Evolutionary conservation across 192 early-diverging fungal species (phyloP).

Genomic region (Linnemannia exigua): DNA sequence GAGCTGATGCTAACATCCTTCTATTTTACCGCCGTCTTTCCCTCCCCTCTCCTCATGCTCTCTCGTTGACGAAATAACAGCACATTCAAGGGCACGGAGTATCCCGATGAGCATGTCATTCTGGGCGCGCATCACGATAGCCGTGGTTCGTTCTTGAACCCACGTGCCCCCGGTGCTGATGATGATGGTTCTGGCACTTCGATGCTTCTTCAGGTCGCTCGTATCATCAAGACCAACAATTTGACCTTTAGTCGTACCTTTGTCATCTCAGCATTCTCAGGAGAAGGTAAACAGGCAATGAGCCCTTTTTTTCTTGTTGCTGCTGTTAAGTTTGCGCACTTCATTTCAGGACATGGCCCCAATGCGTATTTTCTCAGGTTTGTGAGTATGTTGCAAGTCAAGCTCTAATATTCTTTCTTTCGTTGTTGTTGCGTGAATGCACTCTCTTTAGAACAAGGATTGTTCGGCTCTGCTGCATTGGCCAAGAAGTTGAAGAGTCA

Average conservation of each 20-base stretch:
- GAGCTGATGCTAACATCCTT: constrained; percentile 10
- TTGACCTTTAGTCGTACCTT: constrained; percentile 55
- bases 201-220: constrained; percentile 56
- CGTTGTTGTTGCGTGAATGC: neutral
- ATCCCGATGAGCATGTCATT: constrained; percentile 59
- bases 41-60: neutral
- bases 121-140: constrained; percentile 61
- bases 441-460: constrained; percentile 56
- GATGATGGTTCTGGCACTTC: constrained; percentile 59
- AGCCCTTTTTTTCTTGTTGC: neutral
- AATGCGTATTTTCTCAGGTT: neutral
- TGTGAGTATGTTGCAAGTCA: neutral
- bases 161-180: constrained; percentile 59
- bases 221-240: constrained; percentile 52
- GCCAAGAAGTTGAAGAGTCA: constrained; percentile 44
- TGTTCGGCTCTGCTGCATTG: constrained; percentile 59
- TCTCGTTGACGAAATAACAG: constrained; percentile 16
- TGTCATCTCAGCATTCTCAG: constrained; percentile 56
- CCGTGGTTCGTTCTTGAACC: constrained; percentile 56
- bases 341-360: neutral
- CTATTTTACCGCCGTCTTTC: constrained; percentile 1
- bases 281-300: constrained; percentile 38
- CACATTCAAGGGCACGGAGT: constrained; percentile 56
- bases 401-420: neutral
- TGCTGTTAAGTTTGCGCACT: neutral